Conservation (phyloP, 2,329 filamentous ascomycete genomes). For the Coniella vitis region DNA sequence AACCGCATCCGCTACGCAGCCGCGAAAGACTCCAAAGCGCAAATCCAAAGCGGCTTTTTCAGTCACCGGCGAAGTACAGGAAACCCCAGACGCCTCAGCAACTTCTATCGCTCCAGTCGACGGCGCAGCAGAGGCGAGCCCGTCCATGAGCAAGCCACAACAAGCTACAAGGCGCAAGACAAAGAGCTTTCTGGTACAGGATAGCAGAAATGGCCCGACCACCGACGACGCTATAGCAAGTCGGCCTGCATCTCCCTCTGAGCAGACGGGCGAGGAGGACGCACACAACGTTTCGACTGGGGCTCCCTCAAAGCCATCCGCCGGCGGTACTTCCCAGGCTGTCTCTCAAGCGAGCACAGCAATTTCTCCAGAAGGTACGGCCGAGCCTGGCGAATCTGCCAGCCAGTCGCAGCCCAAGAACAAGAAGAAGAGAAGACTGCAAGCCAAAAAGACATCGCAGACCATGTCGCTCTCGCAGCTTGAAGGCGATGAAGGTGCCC, state of each 20-base stretch:
- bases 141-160: not conserved
- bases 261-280: no score
- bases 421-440: conserved; percentile 9
- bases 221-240: no score
- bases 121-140: not conserved
- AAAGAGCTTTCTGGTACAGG: not conserved
- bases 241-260: no score
- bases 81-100: not conserved
- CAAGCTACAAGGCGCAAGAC: not conserved
- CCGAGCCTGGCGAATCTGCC: conserved; percentile 1
- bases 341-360: not conserved
- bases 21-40: not conserved
- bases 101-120: not conserved
- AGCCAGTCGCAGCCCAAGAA: not conserved
- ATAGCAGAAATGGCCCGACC: no score
- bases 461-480: conserved; percentile 13
- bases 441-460: conserved; percentile 1
- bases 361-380: not conserved
- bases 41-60: not conserved
- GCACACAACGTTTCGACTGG: no score
- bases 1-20: not conserved
- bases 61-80: not conserved
- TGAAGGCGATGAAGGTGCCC: conserved; percentile 3
- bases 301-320: no score
- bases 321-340: no score